Evolutionary conservation across 2,329 filamentous ascomycete species (phyloP), one percentile per base, ranked within the genome.

Genomic region (Phialemoniopsis sp.): DNA sequence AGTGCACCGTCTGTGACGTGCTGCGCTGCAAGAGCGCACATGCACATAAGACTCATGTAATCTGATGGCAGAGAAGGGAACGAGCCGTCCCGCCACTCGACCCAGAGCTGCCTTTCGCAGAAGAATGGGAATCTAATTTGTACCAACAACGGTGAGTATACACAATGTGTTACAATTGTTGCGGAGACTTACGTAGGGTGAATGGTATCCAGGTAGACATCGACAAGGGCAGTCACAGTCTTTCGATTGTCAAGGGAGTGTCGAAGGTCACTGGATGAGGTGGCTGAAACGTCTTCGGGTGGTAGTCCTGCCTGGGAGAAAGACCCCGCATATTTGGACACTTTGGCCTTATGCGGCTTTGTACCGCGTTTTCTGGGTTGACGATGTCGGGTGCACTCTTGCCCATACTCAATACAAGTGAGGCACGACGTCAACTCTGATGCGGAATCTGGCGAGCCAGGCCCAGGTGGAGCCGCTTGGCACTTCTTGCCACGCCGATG

Each of bases 401-500:
- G 41, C 9, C 29, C 41, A 13, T 40, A 40, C 16, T 38, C 30
- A 5, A 37, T 13, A 14, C 41, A 43, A 4, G 41, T 43, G 30
- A 43, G 28, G 31, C 41, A 43, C 5, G 15, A 12, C 10, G 21
- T 26, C 6, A 26, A 10, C 21, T 6, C 10, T 26, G 21, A 26
- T 26, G 21, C 10, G 21, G 6, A 6, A 26, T 26, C 21, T 26
- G 21, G 21, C 6, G 21, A 26, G 21, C 21, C 21, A 26, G 6
- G 10, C 10, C 6, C 21, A 9, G 31, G 7, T 3, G 16, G 18
- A 28, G 29, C 8, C 2, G 29, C 13, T 19, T 15, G 15, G 32
- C 41, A 43, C 29, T 38, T 40, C 9, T 40, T 9, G 10, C 38
- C 41, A 13, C 43, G 41, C 7, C 41, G 39, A 19, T 43, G 43